Percentiles rank a stretch among this genome's conserved stretches.
Evolutionary conservation across 805 yeast species (phyloP).

Genomic region (Yarrowia sp.): DNA sequence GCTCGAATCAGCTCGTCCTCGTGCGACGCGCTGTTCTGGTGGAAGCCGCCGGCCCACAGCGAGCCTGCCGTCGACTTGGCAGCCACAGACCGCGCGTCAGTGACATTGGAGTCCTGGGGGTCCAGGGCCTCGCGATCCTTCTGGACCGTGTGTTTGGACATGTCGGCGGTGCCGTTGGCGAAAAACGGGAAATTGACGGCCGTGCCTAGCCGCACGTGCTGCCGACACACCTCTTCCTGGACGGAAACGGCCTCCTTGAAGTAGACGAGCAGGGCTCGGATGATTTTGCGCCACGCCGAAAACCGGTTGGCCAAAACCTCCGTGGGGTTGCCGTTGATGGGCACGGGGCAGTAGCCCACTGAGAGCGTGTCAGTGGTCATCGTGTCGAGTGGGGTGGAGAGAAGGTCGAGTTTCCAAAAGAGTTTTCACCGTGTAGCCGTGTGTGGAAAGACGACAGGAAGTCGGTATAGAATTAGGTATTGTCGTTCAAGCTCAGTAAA

Average conservation of each 20-base stretch:
- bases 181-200: slow-evolving; percentile 67
- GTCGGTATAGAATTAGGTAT: no score
- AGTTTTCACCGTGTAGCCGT: no score
- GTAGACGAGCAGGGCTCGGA: slow-evolving; percentile 75
- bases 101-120: slow-evolving; percentile 29
- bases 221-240: slow-evolving; percentile 87
- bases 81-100: slow-evolving; percentile 38
- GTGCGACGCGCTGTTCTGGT: slow-evolving; percentile 40
- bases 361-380: slow-evolving; percentile 14
- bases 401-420: no score
- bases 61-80: slow-evolving; percentile 33
- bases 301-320: slow-evolving; percentile 85
- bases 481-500: not conserved
- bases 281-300: slow-evolving; percentile 82
- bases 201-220: slow-evolving; percentile 79
- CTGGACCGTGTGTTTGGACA: slow-evolving; percentile 24
- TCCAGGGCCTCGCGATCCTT: slow-evolving; percentile 31
- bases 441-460: no score
- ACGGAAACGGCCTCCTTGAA: slow-evolving; percentile 80
- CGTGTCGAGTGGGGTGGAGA: not conserved
- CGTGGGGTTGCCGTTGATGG: slow-evolving; percentile 61
- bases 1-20: slow-evolving; percentile 52
- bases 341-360: slow-evolving; percentile 32
- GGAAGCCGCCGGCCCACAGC: slow-evolving; percentile 29
- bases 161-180: slow-evolving; percentile 48